These are phyloP conservation scores for Phyllosticta citribraziliensis DNA, from an alignment of 2,329 filamentous ascomycete genomes.

Conservation along the genomic window DNA sequence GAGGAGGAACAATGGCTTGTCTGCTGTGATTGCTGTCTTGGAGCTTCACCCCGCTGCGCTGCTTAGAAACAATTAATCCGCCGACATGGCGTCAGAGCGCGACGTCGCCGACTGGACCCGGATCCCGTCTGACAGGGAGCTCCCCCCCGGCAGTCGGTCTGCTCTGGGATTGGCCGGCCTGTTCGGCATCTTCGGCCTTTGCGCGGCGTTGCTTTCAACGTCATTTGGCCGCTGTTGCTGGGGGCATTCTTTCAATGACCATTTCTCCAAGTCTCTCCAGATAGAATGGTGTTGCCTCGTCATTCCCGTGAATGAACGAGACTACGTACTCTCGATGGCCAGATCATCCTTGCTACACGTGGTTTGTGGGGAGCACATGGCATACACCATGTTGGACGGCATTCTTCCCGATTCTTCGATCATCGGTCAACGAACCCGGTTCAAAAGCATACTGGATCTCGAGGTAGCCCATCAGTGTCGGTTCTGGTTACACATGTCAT, in stretches of 20 bases:
- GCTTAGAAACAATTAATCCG: neutral
- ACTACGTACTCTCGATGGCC: too few relatives aligned
- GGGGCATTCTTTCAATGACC: too few relatives aligned
- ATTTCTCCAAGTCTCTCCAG: neutral
- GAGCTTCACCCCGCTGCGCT: neutral
- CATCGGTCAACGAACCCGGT: too few relatives aligned
- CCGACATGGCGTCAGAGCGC: constrained; percentile 8
- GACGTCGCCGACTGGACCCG: neutral
- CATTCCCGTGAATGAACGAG: too few relatives aligned
- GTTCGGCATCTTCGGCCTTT: neutral
- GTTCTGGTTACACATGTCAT: too few relatives aligned
- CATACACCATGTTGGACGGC: neutral
- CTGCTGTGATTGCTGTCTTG: neutral
- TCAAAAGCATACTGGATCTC: neutral
- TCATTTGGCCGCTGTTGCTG: neutral
- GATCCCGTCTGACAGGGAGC: too few relatives aligned
- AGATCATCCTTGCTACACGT: neutral
- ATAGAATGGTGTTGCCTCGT: too few relatives aligned
- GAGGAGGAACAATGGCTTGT: neutral
- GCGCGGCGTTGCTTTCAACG: neutral
- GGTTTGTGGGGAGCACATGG: neutral
- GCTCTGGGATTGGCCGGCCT: neutral
- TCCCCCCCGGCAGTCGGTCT: neutral
- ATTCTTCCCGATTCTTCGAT: neutral
- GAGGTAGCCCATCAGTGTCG: too few relatives aligned